Base-by-base conservation (phyloP, 805 yeast genomes). In the Yamadazyma scolyti region DNA sequence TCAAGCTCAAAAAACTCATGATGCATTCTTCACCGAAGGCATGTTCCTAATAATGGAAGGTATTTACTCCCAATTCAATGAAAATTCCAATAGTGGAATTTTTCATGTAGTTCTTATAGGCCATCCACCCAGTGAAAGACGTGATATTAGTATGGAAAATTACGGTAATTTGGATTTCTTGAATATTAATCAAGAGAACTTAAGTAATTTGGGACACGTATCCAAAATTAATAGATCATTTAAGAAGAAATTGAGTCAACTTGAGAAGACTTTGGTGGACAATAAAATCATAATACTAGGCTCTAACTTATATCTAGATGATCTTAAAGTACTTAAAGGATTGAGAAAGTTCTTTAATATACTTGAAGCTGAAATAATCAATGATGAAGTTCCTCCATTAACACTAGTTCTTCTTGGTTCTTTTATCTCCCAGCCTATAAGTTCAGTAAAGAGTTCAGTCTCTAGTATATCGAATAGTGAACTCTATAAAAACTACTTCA, bases 81-180 rank as follows among this genome's bases (percentile, higher is more conserved):
- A 72, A 28, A 27, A 33, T 13, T 46, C 60, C 7, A 46, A 54
- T 25, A 52, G 52, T 31, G 72, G 72, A 3, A 55, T 62, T 25
- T 88, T 93, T 50, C 77, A 81, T 42, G 94, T 82, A 1, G 71
- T 82, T 17, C 72, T 82, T 4, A 68, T 93, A 30, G 82, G 83
- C 3, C 96, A 87, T 37, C 97, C 98, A 3, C 88, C 93, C 0
- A 81, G 87, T 3, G 99, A 93, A 52, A 66, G 73, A 40, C 67
- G 97, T 36, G 78, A 71, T 6, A 55, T 50, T 0, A 69, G 94
- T 1, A 48, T 78, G 34, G 89, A 82, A 16, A 79, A 81, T 1
- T 78, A 78, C 37, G 97, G 96, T 1, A 73, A 82, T 43, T 46
- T 85, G 15, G 97, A 93, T 54, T 80, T 88, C 43, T 56, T 65